These are phyloP conservation scores for grape (Vitis vinifera) DNA, from an alignment of 164 flowering plant genomes.

Conservation along the genomic window ASM3070453v1 NC_081808.1:6662501-6663000, in stretches of 20 bases:
- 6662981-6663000: conserved; percentile 58
- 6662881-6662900: conserved; percentile 52
- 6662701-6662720: conserved; percentile 57
- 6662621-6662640: conserved; percentile 86
- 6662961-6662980: conserved; percentile 45
- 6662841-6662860: conserved; percentile 46
- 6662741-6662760: conserved; percentile 20
- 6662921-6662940: conserved; percentile 54
- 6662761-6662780: conserved; percentile 59
- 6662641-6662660: conserved; percentile 57
- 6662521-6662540: conserved; percentile 50
- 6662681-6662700: conserved; percentile 52
- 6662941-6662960: conserved; percentile 45
- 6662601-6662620: conserved; percentile 66
- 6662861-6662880: conserved; percentile 49
- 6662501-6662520: conserved; percentile 59
- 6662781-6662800: conserved; percentile 54
- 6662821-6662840: conserved; percentile 54
- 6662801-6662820: conserved; percentile 50
- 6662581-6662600: conserved; percentile 58
- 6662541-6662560: conserved; percentile 74
- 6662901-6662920: conserved; percentile 48
- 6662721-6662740: conserved; percentile 38
- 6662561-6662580: conserved; percentile 79
- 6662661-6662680: conserved; percentile 82